Base-by-base conservation (phyloP, 257 asterid species). In the Solanum chiquidenum region DNA sequence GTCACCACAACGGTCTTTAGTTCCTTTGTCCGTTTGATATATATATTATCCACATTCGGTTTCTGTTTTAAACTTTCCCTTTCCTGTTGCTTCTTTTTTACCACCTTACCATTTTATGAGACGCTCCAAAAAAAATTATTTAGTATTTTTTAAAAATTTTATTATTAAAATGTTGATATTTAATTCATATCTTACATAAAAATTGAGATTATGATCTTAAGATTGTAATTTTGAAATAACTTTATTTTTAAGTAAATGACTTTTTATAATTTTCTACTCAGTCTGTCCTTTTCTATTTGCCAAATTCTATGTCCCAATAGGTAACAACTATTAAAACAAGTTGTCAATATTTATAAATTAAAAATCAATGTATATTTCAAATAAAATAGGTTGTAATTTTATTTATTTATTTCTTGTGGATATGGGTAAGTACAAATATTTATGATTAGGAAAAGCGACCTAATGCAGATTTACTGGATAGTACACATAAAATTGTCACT, bases 11-110 rank as follows among this genome's bases (percentile, higher is more conserved):
- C 2, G 11, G 7, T 55, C 0, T 0, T 55, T 55, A 55, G 2
- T 55, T 7, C 79, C 34, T 38, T 40, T 88, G 91, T 93, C 90
- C 86, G 86, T 46, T 25, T 74, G 66, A 86, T 87, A 86, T 87
- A 74, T n/a, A 74, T 25, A 18, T 87, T 89, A 83, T 87, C 90
- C 90, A 35, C 90, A 83, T 64, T 14, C 18, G 8, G 40, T 4
- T 6, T 12, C 0, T 25, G 62, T 88, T 27, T 16, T 14, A 16
- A 42, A 18, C n/a, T 9, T 42, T 16, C 13, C 16, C 29, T 16
- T 37, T 27, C 62, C 13, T 13, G 12, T 79, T 44, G 0, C 85
- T 79, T 35, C 4, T 7, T 79, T 77, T 77, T 77, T 40, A 77
- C 84, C 62, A 76, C 60, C 13, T 76, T n/a, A 6, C n/a, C 84